Conservation (phyloP, 345 rosid species). For the Hibiscus tridactylites region DNA sequence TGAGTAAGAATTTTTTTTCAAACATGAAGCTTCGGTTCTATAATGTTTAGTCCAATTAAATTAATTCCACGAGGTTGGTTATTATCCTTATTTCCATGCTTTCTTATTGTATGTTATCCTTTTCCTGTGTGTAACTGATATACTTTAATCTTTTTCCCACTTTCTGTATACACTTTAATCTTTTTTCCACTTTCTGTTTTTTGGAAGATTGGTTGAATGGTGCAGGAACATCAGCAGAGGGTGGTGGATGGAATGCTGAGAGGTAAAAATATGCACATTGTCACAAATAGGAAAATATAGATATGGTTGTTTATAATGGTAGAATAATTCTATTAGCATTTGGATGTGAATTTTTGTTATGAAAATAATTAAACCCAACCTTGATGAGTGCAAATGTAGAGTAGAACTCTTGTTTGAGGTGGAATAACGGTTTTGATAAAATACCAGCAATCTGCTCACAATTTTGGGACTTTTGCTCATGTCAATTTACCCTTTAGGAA, state of each 20-base stretch:
- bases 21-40: background rate
- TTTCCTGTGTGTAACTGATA: background rate
- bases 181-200: background rate
- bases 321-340: background rate
- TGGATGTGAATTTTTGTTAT: background rate
- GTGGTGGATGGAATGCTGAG: slow-evolving; percentile 51
- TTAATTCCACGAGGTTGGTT: background rate
- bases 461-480: background rate
- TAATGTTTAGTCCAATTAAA: background rate
- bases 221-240: slow-evolving; percentile 57
- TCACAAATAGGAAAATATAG: background rate
- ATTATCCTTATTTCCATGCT: background rate
- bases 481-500: background rate
- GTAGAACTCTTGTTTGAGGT: background rate
- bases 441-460: background rate
- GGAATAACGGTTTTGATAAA: background rate
- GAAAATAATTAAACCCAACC: background rate
- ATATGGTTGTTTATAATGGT: background rate
- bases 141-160: background rate
- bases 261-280: slow-evolving; percentile 28
- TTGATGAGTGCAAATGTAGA: background rate
- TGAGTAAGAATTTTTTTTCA: background rate
- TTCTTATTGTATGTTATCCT: background rate
- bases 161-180: background rate
- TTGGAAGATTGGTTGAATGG: slow-evolving; percentile 53